phyloP scores from a whole-genome alignment of 1,284 basidiomycete species.

The Anthracocystis walkeri region DNA sequence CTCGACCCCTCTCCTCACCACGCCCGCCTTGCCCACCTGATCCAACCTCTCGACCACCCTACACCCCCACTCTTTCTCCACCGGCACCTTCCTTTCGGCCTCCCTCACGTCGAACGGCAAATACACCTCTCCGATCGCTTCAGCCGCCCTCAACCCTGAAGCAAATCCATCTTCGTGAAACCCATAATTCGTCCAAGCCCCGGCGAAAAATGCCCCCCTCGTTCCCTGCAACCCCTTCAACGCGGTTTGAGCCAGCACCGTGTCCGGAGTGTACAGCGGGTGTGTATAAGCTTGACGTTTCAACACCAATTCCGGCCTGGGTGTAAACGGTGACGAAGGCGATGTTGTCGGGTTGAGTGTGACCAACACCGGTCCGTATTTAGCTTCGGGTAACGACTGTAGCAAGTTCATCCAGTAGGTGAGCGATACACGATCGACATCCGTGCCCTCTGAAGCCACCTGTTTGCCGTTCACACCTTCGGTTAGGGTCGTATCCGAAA shows the following conservation, averaged over 20 bases:
- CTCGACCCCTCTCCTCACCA: neutral
- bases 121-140: conserved; percentile 64
- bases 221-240: conserved; percentile 77
- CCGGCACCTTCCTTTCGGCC: conserved; percentile 56
- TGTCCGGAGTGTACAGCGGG: conserved; percentile 72
- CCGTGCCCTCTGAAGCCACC: conserved; percentile 2
- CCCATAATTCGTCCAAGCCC: conserved; percentile 82
- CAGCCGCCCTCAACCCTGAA: conserved; percentile 70
- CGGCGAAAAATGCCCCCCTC: conserved; percentile 77
- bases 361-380: conserved; percentile 79
- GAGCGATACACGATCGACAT: conserved; percentile 55
- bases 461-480: conserved; percentile 25
- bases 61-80: conserved; percentile 10
- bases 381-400: conserved; percentile 76
- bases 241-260: conserved; percentile 74
- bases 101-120: conserved; percentile 70
- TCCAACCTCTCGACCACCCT: conserved; percentile 20
- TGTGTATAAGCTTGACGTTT: conserved; percentile 79
- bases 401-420: conserved; percentile 83
- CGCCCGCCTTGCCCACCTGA: neutral
- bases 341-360: conserved; percentile 76
- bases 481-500: neutral
- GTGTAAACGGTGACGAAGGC: conserved; percentile 38
- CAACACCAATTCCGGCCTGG: conserved; percentile 65
- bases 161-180: conserved; percentile 86